These are phyloP conservation scores for Diaporthe sp. DNA, from an alignment of 2,329 filamentous ascomycete species.

Conservation along the genomic window DNA sequence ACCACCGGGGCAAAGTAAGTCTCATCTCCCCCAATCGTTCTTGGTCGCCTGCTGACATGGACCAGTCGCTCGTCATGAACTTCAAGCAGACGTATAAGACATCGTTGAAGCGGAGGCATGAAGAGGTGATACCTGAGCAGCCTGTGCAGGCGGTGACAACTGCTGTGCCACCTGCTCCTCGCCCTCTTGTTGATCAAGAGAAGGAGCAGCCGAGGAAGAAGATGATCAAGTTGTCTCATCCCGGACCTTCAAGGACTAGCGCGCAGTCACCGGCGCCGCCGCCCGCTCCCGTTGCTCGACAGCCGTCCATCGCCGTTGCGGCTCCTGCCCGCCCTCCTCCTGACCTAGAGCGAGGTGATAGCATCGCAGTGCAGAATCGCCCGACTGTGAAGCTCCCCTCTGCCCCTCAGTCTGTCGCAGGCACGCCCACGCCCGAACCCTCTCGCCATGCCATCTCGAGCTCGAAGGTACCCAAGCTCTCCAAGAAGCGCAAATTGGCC, in stretches of 20 bases:
- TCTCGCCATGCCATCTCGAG: conserved; percentile 30
- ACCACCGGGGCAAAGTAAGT: conserved; percentile 38
- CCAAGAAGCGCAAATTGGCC: conserved; percentile 41
- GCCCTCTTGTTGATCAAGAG: conserved; percentile 42
- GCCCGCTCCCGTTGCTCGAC: conserved; percentile 24
- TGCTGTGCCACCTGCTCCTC: neutral
- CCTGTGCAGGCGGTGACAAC: neutral
- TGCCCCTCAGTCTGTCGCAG: conserved; percentile 19
- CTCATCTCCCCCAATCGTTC: neutral
- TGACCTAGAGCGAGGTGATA: conserved; percentile 35
- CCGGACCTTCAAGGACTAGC: conserved; percentile 30
- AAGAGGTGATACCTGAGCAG: conserved; percentile 45
- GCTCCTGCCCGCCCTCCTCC: conserved; percentile 24
- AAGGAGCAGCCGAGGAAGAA: conserved; percentile 50
- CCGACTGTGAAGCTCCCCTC: conserved; percentile 26
- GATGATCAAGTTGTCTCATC: conserved; percentile 46
- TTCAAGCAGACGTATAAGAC: conserved; percentile 44
- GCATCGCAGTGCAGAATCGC: conserved; percentile 40
- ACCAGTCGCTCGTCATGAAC: conserved; percentile 41
- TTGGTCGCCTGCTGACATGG: conserved; percentile 22
- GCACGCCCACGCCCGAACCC: conserved; percentile 26
- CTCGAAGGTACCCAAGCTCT: conserved; percentile 22
- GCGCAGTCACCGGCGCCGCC: conserved; percentile 28
- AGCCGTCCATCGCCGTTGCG: conserved; percentile 40
- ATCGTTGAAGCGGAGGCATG: conserved; percentile 64